These are phyloP conservation scores for Colletotrichum plurivorum DNA, from an alignment of 2,329 filamentous ascomycete genomes.

Conservation along the genomic window DNA sequence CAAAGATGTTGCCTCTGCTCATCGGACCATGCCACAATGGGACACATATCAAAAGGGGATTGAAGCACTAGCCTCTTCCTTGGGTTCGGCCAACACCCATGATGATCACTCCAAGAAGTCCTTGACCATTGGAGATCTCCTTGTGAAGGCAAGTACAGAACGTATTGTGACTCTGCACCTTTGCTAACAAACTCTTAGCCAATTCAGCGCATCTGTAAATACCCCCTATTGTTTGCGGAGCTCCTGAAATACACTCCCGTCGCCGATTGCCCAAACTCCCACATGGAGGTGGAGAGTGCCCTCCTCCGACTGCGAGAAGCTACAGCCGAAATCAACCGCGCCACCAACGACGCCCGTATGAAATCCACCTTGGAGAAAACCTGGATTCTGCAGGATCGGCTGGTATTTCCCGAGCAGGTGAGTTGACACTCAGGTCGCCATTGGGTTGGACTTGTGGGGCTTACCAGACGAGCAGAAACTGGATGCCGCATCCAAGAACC, in stretches of 20 bases:
- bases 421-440: conserved; percentile 42
- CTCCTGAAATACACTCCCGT: conserved; percentile 87
- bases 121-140: conserved; percentile 84
- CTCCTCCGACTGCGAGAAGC: conserved; percentile 80
- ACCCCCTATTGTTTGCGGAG: conserved; percentile 88
- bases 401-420: conserved; percentile 82
- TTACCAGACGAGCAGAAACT: conserved; percentile 55
- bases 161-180: too few species aligned
- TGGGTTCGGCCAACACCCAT: conserved; percentile 78
- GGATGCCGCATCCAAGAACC: conserved; percentile 68
- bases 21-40: conserved; percentile 80
- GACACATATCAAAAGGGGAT: conserved; percentile 86
- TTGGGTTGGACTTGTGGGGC: background rate
- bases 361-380: conserved; percentile 83
- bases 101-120: conserved; percentile 78
- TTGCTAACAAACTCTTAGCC: conserved; percentile 69
- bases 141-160: conserved; percentile 80
- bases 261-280: conserved; percentile 85
- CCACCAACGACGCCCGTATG: conserved; percentile 81
- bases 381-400: conserved; percentile 85
- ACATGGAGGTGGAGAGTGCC: conserved; percentile 83
- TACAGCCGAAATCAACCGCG: conserved; percentile 85
- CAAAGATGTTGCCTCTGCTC: conserved; percentile 79
- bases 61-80: conserved; percentile 83
- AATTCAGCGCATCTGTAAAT: conserved; percentile 92